A percentile compares a stretch with the other conserved stretches of the same genome.
Conservation (phyloP, 2,329 filamentous ascomycete genomes). For the Fusarium bactridioides region DNA sequence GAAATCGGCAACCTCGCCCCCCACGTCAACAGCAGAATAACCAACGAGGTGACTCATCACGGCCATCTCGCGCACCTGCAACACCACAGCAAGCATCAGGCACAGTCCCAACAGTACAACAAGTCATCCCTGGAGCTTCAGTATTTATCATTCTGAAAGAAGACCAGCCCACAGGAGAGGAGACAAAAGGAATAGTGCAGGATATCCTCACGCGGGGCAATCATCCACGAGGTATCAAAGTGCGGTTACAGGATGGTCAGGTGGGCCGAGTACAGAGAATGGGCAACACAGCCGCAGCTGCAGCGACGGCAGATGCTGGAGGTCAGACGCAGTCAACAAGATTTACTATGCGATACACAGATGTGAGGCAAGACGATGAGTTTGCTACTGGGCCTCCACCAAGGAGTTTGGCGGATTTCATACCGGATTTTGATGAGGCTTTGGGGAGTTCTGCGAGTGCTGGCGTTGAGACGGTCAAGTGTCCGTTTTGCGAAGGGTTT, state of each 20-base stretch:
- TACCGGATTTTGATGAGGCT: conserved; percentile 49
- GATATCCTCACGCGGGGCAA: conserved; percentile 76
- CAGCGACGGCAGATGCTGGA: background rate
- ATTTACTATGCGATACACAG: conserved; percentile 46
- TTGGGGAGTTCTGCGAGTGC: conserved; percentile 10
- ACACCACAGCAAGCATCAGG: conserved; percentile 48
- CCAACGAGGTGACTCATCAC: conserved; percentile 25
- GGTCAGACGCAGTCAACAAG: conserved; percentile 28
- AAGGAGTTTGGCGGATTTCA: conserved; percentile 56
- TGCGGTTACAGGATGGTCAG: conserved; percentile 73
- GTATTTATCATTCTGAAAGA: conserved; percentile 80
- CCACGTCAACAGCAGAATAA: conserved; percentile 34
- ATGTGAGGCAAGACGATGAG: conserved; percentile 48
- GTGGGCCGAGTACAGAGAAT: conserved; percentile 78
- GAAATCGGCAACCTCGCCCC: conserved; percentile 45
- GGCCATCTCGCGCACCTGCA: conserved; percentile 33
- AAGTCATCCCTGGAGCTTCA: conserved; percentile 66
- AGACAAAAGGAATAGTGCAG: conserved; percentile 71
- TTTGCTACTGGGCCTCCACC: conserved; percentile 50
- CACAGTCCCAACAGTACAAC: conserved; percentile 55
- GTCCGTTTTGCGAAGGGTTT: conserved; percentile 72
- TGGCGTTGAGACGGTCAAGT: conserved; percentile 48
- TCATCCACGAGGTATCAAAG: conserved; percentile 82
- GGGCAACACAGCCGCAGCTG: conserved; percentile 39
- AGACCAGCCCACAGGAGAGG: conserved; percentile 77